Conservation (phyloP, 768 basidiomycete species). For the Boletales sp. region DNA sequence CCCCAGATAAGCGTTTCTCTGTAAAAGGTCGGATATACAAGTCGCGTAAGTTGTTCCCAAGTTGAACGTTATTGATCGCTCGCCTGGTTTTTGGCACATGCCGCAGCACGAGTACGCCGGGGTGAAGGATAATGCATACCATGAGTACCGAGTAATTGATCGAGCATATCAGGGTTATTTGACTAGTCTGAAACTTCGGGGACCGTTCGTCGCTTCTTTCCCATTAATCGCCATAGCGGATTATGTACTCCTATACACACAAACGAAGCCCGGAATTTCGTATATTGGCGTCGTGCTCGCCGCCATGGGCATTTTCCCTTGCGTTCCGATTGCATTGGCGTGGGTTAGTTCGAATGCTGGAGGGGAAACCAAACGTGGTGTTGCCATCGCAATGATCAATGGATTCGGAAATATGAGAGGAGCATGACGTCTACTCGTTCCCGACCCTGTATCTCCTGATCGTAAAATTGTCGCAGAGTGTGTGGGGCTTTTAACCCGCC, state of each 20-base stretch:
- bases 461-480: conserved; percentile 26
- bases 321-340: conserved; percentile 40
- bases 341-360: conserved; percentile 56
- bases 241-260: conserved; percentile 43
- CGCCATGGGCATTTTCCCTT: conserved; percentile 48
- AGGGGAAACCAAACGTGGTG: conserved; percentile 48
- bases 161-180: conserved; percentile 24
- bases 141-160: conserved; percentile 16
- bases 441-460: neutral
- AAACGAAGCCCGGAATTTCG: conserved; percentile 8
- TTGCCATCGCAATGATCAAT: conserved; percentile 49
- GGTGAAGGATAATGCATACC: conserved; percentile 11
- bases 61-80: no score
- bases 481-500: conserved; percentile 40
- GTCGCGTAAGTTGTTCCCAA: no score
- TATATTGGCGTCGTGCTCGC: conserved; percentile 47
- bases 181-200: conserved; percentile 32
- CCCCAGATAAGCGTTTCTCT: no score
- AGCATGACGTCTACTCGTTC: conserved; percentile 16
- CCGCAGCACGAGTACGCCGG: no score
- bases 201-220: conserved; percentile 45
- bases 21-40: no score
- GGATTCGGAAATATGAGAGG: conserved; percentile 58
- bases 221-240: conserved; percentile 42
- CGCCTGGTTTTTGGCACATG: no score